phyloP scores from a whole-genome alignment of 306 rosid species.

The Comarum palustre region DNA sequence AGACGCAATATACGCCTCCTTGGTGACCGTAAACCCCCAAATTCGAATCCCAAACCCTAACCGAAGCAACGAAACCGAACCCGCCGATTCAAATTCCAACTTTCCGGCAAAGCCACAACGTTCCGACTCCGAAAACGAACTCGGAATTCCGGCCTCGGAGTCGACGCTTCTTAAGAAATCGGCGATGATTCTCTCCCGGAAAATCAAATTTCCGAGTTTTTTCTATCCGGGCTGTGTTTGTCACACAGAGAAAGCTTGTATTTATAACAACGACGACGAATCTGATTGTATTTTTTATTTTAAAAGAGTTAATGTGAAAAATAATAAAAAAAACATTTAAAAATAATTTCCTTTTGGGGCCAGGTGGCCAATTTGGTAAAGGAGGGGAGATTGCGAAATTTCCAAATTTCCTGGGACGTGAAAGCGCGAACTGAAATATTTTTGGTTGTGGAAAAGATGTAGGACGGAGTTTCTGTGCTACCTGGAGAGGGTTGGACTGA shows the following conservation, averaged over 20 bases:
- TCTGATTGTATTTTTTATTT: no score
- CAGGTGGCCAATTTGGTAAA: no score
- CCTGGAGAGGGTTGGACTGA: no score
- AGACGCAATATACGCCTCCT: neutral
- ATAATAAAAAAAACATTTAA: no score
- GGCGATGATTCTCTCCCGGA: neutral
- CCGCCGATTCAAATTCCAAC: conserved; percentile 9
- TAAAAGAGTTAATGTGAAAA: no score
- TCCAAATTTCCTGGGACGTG: no score
- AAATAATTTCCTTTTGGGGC: no score
- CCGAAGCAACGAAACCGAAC: neutral
- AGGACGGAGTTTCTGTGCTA: no score
- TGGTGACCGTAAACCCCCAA: conserved; percentile 9
- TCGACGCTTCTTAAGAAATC: neutral
- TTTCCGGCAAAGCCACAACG: neutral
- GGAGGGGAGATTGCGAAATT: no score
- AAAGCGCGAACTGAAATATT: no score
- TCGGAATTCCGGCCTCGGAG: conserved; percentile 7
- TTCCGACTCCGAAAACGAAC: neutral
- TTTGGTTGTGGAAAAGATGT: no score
- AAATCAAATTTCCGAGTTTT: neutral
- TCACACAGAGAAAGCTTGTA: conserved; percentile 2
- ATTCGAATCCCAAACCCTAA: conserved; percentile 21
- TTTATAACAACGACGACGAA: neutral
- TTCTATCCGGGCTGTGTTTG: conserved; percentile 15